Percentiles rank a stretch among this genome's conserved stretches.
Evolutionary conservation across 2,329 filamentous ascomycete genomes (phyloP).

Genomic region (Colletotrichum spaethianum): DNA sequence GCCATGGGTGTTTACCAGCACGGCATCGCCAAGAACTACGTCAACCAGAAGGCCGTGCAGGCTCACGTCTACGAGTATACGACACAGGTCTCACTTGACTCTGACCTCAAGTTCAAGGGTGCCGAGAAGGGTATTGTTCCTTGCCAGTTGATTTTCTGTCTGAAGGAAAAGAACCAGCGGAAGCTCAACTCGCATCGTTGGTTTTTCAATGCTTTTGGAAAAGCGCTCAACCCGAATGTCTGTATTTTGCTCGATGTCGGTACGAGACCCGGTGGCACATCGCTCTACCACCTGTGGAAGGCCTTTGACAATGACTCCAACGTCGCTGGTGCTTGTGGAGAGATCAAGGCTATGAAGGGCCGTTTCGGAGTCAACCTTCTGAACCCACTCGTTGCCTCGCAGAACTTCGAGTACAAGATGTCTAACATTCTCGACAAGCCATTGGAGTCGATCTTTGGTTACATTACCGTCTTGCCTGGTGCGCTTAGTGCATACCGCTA

Average conservation of each 20-base stretch:
- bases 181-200: constrained; percentile 98
- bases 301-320: constrained; percentile 98
- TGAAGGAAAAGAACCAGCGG: constrained; percentile 98
- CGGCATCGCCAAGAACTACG: constrained; percentile 97
- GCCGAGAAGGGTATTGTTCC: constrained; percentile 99
- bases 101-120: constrained; percentile 98
- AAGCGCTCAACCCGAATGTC: constrained; percentile 92
- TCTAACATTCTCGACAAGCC: constrained; percentile 99
- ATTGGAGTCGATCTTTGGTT: constrained; percentile 96
- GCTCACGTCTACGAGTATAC: constrained; percentile 99
- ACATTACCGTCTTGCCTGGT: constrained; percentile 96
- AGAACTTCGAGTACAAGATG: constrained; percentile 99
- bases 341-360: constrained; percentile 98
- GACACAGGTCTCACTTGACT: constrained; percentile 95
- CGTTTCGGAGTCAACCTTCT: constrained; percentile 85
- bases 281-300: constrained; percentile 99
- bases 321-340: constrained; percentile 95
- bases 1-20: constrained; percentile 99
- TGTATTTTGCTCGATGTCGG: constrained; percentile 98
- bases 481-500: constrained; percentile 96
- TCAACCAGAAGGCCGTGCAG: constrained; percentile 95
- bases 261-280: constrained; percentile 88
- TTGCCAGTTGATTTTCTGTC: constrained; percentile 97
- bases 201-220: constrained; percentile 99
- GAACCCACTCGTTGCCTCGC: constrained; percentile 94